Evolutionary conservation across 768 basidiomycete species (phyloP).

Genomic region (Cyclocybe aegerita): DNA sequence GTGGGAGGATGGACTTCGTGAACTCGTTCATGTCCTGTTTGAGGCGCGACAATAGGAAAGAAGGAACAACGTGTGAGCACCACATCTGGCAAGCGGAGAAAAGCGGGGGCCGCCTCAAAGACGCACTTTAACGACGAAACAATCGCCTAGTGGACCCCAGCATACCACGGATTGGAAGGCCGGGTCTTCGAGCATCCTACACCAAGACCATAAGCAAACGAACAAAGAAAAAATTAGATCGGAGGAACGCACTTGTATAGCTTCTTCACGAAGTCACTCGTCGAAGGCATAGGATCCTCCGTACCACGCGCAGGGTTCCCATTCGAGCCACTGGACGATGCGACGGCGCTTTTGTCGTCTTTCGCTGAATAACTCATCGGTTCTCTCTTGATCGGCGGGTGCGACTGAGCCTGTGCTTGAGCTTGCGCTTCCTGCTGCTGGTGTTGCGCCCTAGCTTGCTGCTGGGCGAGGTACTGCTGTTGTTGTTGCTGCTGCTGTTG

Average conservation of each 20-base stretch:
- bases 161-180: slow-evolving; percentile 71
- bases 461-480: slow-evolving; percentile 13
- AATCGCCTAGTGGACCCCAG: slow-evolving; percentile 84
- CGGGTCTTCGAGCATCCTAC: slow-evolving; percentile 87
- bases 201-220: neutral
- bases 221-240: neutral
- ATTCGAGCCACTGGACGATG: neutral
- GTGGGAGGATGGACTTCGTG: slow-evolving; percentile 85
- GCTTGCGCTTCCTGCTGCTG: slow-evolving; percentile 22
- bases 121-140: slow-evolving; percentile 82
- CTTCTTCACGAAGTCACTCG: slow-evolving; percentile 93
- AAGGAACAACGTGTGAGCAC: neutral
- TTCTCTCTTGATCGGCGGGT: too few species aligned
- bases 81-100: neutral
- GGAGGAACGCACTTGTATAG: slow-evolving; percentile 71
- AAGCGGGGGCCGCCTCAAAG: neutral
- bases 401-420: slow-evolving; percentile 15
- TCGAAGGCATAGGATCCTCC: slow-evolving; percentile 83
- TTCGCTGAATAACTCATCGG: neutral
- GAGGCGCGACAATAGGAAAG: neutral
- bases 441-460: slow-evolving; percentile 13
- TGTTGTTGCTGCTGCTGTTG: slow-evolving; percentile 12
- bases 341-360: slow-evolving; percentile 7
- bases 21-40: slow-evolving; percentile 89
- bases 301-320: slow-evolving; percentile 4